Evolutionary conservation across 352 stramenopile genomes (phyloP).

Genomic region (Bremia lactucae): DNA sequence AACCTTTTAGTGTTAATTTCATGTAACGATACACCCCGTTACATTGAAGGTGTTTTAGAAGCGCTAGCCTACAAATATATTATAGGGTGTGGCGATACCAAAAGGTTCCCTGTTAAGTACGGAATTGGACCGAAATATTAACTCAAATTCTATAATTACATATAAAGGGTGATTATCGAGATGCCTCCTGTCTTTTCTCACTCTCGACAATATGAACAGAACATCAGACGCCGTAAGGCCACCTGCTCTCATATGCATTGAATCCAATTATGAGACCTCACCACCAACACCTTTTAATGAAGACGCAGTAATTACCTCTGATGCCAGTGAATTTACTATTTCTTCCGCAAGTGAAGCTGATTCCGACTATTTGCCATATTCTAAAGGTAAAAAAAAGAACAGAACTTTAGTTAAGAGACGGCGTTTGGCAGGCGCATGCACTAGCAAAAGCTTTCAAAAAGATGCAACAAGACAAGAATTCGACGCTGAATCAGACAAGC

Average conservation of each 20-base stretch:
- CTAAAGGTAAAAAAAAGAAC: background rate
- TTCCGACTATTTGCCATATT: constrained; percentile 26
- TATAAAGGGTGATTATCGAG: too few relatives aligned
- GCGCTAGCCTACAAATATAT: too few relatives aligned
- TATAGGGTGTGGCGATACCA: too few relatives aligned
- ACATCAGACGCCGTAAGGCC: too few relatives aligned
- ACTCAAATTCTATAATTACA: too few relatives aligned
- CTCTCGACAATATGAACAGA: too few relatives aligned
- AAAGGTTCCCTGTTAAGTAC: too few relatives aligned
- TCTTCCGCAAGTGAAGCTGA: constrained; percentile 19
- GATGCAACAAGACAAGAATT: background rate
- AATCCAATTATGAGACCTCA: constrained; percentile 6
- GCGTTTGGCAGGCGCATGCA: constrained; percentile 9
- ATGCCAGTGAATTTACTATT: constrained; percentile 5
- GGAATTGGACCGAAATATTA: too few relatives aligned
- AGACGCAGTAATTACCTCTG: constrained; percentile 3
- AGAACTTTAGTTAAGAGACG: constrained; percentile 12
- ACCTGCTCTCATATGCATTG: constrained; percentile 2
- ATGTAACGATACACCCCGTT: too few relatives aligned
- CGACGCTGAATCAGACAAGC: constrained; percentile 5
- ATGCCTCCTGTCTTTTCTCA: too few relatives aligned
- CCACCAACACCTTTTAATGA: constrained; percentile 1
- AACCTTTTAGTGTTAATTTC: too few relatives aligned
- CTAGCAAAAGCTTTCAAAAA: background rate
- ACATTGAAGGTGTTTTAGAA: too few relatives aligned